Evolutionary conservation across 2,329 filamentous ascomycete species (phyloP).

Genomic region (Colletotrichum paranaense): DNA sequence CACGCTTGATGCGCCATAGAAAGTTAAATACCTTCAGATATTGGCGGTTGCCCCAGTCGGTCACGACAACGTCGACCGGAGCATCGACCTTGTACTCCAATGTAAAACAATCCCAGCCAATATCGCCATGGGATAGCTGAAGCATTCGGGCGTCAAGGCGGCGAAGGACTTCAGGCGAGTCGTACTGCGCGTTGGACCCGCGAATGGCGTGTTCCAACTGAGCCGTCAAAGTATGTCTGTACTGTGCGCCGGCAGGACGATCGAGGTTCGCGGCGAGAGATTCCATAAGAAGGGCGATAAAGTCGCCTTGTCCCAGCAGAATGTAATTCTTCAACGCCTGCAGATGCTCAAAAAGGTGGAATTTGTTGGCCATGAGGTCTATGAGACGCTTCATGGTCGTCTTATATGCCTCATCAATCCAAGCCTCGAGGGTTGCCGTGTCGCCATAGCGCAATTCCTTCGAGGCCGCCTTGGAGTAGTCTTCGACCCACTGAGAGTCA

Average conservation of each 20-base stretch:
- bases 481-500: conserved; percentile 94
- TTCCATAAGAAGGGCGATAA: conserved; percentile 97
- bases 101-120: conserved; percentile 99
- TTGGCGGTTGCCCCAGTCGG: conserved; percentile 93
- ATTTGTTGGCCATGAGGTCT: conserved; percentile 93
- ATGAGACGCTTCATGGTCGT: conserved; percentile 97
- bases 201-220: conserved; percentile 97
- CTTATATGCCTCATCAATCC: conserved; percentile 97
- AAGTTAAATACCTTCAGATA: conserved; percentile 99
- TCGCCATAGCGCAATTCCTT: conserved; percentile 94
- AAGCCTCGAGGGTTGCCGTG: conserved; percentile 88
- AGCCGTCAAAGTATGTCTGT: conserved; percentile 95
- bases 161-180: conserved; percentile 89
- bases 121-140: conserved; percentile 94
- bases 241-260: conserved; percentile 94
- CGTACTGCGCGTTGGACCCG: conserved; percentile 96
- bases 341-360: conserved; percentile 93
- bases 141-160: conserved; percentile 98
- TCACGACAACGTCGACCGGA: conserved; percentile 96
- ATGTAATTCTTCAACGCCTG: conserved; percentile 94
- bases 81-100: conserved; percentile 98
- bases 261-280: conserved; percentile 93
- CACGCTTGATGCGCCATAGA: conserved; percentile 96
- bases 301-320: conserved; percentile 93
- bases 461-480: conserved; percentile 91